phyloP scores from a whole-genome alignment of 192 early-diverging fungal species.

The Backusella westeae region DNA sequence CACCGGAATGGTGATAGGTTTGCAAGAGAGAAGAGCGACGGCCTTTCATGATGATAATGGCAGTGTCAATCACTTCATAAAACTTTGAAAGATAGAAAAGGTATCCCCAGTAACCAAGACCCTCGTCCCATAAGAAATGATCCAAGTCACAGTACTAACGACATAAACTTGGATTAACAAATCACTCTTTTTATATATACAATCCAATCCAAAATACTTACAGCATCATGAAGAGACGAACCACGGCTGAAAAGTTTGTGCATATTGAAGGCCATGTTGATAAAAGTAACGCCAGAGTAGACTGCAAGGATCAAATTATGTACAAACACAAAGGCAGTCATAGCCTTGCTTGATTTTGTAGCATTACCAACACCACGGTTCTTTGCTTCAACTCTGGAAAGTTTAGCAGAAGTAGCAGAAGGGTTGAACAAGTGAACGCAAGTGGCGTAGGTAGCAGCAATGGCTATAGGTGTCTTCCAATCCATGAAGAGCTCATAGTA shows the following conservation, averaged over 20 bases:
- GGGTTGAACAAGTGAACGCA: slow-evolving; percentile 48
- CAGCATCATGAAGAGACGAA: slow-evolving; percentile 51
- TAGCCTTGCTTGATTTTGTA: slow-evolving; percentile 38
- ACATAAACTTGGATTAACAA: background rate
- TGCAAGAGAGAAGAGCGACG: slow-evolving; percentile 75
- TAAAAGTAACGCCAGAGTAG: slow-evolving; percentile 73
- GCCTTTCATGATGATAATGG: slow-evolving; percentile 81
- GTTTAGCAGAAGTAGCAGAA: slow-evolving; percentile 40
- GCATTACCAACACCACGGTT: slow-evolving; percentile 39
- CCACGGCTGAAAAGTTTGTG: slow-evolving; percentile 46
- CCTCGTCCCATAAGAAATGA: slow-evolving; percentile 63
- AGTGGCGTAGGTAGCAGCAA: slow-evolving; percentile 53
- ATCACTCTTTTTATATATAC: background rate
- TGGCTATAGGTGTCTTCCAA: slow-evolving; percentile 62
- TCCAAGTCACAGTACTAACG: slow-evolving; percentile 64
- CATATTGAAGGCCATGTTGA: slow-evolving; percentile 56
- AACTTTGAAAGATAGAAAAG: slow-evolving; percentile 88
- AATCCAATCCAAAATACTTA: slow-evolving; percentile 39
- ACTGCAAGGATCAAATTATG: slow-evolving; percentile 73
- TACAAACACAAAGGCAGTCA: slow-evolving; percentile 73
- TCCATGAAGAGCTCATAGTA: slow-evolving; percentile 71
- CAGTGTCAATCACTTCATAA: slow-evolving; percentile 88
- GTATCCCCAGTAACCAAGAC: slow-evolving; percentile 80
- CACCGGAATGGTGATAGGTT: slow-evolving; percentile 85
- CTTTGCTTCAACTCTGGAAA: slow-evolving; percentile 57